Conservation (phyloP, 495 filamentous ascomycete genomes). For the Aspergillus sparsus region DNA sequence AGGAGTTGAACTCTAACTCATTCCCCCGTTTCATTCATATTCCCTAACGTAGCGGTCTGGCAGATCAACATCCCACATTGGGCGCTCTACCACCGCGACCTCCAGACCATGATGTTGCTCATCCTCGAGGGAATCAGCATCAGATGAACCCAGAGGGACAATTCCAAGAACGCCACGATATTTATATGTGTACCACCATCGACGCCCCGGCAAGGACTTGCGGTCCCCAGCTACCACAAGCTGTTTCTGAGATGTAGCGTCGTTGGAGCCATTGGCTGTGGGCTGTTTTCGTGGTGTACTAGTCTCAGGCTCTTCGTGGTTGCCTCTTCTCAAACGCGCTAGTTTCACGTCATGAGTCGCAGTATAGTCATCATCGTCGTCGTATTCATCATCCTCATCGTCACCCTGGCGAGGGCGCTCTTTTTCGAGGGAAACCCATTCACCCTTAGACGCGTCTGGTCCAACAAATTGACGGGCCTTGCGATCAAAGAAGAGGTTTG, state of each 20-base stretch:
- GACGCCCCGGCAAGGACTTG: constrained; percentile 32
- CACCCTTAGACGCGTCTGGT: constrained; percentile 39
- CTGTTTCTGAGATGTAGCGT: constrained; percentile 28
- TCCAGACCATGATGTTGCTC: constrained; percentile 55
- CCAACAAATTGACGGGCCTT: constrained; percentile 56
- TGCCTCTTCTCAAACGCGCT: constrained; percentile 38
- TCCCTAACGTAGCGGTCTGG: constrained; percentile 70
- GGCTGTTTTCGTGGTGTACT: constrained; percentile 31
- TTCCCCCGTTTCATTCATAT: constrained; percentile 52
- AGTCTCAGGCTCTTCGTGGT: constrained; percentile 33
- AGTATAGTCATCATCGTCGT: constrained; percentile 41
- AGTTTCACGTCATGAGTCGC: constrained; percentile 35
- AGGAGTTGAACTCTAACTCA: neutral
- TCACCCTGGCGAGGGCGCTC: constrained; percentile 45
- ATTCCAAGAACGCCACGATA: constrained; percentile 91
- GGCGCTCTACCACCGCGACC: constrained; percentile 85
- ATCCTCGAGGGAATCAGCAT: constrained; percentile 17
- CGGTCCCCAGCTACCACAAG: constrained; percentile 24
- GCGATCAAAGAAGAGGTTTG: constrained; percentile 56
- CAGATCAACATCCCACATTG: constrained; percentile 79
- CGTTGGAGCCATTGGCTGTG: constrained; percentile 10
- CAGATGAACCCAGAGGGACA: constrained; percentile 57
- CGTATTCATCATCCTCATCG: constrained; percentile 53
- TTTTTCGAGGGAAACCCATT: constrained; percentile 49
- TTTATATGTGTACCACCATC: constrained; percentile 80